Conservation (phyloP, 305 asterid genomes). For the Rubia occidens region DNA sequence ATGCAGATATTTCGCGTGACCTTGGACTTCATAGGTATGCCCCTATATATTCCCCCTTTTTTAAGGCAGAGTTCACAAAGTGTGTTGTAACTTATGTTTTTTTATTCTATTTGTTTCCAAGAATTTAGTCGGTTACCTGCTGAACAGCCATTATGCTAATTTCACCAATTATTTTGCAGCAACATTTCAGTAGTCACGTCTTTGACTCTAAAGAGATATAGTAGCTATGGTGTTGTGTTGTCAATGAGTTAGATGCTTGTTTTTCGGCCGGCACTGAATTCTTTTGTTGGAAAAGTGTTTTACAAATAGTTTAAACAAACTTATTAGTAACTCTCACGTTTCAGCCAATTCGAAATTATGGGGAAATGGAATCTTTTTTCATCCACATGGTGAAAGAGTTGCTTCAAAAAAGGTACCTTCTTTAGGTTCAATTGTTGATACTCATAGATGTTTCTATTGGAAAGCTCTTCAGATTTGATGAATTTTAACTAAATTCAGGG, state of each 20-base stretch:
- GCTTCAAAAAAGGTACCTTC: constrained; percentile 52
- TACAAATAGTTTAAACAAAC: neutral
- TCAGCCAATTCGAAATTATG: constrained; percentile 79
- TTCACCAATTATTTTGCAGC: neutral
- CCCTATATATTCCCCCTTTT: neutral
- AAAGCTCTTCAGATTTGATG: neutral
- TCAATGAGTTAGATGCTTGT: neutral
- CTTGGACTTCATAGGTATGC: constrained; percentile 78
- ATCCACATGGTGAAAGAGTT: constrained; percentile 45
- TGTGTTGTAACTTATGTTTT: neutral
- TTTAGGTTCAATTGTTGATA: constrained; percentile 1
- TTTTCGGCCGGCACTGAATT: neutral
- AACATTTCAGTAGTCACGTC: neutral
- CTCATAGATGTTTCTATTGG: neutral
- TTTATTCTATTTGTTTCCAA: neutral
- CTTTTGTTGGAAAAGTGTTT: neutral
- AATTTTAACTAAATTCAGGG: constrained; percentile 11
- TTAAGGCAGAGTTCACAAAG: neutral
- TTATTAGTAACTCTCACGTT: constrained; percentile 12
- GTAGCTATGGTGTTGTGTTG: neutral
- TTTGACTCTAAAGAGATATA: neutral
- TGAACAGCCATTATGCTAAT: neutral
- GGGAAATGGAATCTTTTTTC: constrained; percentile 70
- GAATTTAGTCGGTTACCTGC: neutral
- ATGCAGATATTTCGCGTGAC: constrained; percentile 85